Base-by-base conservation (phyloP, 495 filamentous ascomycete genomes). In the Patellaria atrata region DNA sequence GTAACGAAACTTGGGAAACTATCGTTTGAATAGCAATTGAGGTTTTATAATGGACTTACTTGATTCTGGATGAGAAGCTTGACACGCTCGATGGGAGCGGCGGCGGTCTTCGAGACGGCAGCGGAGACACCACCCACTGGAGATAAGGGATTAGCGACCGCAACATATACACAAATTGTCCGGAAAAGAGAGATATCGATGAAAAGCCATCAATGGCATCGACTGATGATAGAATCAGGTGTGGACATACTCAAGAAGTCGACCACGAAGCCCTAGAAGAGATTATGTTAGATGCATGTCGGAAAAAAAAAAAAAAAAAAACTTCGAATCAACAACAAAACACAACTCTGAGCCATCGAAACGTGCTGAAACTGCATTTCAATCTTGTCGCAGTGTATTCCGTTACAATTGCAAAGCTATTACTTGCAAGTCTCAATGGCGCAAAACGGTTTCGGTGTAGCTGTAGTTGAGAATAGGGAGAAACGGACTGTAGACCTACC, bases 61-160 rank as follows among this genome's bases (percentile, higher is more conserved):
- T 97, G 89, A 73, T 96, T 97, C 75, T 97, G 89, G 73, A 97
- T 92, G 54, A 97, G 82, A 58, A 97, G 89, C 84, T 97, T 97
- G 70, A 97, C 79, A 82, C 89, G 89, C 84, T 97, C 89, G 55
- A 97, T 97, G 66, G 89, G 89, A 68, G 89, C 89, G 62, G 89
- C 89, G 58, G 91, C 91, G 51, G 89, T 97, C 81, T 97, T 97
- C 54, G 89, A 96, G 78, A 97, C 85, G 65, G 89, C 89, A 58
- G 89, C 89, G 55, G 89, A 94, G 48, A 97, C 79, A 93, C 89
- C 89, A 80, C 89, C 89, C 91, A 96, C 83, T 89, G 53, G 56
- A 38, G 47, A 54, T 56, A 45, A 47, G 40, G 18, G 13, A 44
- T 59, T 43, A 59, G 43, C 51, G 44, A 50, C 44, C 55, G 55